Base-by-base conservation (phyloP, 1,139 yeast genomes). In the Trichomonascaceae sp. region DNA sequence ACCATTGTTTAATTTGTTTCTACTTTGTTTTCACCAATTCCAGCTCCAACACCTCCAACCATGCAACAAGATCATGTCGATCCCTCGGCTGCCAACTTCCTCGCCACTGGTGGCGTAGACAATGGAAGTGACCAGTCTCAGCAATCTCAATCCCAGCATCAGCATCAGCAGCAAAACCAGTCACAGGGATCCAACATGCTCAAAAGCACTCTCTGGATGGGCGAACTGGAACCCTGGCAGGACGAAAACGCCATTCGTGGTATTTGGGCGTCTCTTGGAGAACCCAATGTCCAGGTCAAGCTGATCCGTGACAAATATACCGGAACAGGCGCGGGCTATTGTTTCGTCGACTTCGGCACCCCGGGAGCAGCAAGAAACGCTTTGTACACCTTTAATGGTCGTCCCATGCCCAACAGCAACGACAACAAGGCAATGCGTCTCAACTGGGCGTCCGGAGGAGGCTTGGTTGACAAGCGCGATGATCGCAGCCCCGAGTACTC, bases 161-260 rank as follows among this genome's bases (percentile, higher is more conserved):
- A n/a, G n/a, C n/a, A n/a, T n/a, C n/a, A n/a, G n/a, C n/a, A n/a
- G n/a, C n/a, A n/a, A n/a, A n/a, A n/a, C n/a, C n/a, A n/a, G n/a
- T n/a, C n/a, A n/a, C n/a, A n/a, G n/a, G n/a, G n/a, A 20, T 20
- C 6, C 23, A 11, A 20, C 23, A 20, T 20, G 25, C 15, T 38
- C 6, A 47, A 48, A 28, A 44, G 42, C 15, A 63, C 69, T 2
- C 55, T 84, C 35, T 85, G 95, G 95, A 87, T 87, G 96, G 97
- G 96, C 8, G 96, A 85, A 54, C 61, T 87, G 31, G 95, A 85
- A 46, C 82, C 92, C 1, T 66, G 73, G 58, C 80, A 92, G 75
- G 85, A 79, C 43, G 96, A 85, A 54, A 62, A 62, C 13, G 65
- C 71, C 32, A 71, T 87, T 33, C 64, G 67, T 28, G 65, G 71